Conservation (phyloP, 1,284 basidiomycete genomes). For the Phylloboletellus chloephorus region DNA sequence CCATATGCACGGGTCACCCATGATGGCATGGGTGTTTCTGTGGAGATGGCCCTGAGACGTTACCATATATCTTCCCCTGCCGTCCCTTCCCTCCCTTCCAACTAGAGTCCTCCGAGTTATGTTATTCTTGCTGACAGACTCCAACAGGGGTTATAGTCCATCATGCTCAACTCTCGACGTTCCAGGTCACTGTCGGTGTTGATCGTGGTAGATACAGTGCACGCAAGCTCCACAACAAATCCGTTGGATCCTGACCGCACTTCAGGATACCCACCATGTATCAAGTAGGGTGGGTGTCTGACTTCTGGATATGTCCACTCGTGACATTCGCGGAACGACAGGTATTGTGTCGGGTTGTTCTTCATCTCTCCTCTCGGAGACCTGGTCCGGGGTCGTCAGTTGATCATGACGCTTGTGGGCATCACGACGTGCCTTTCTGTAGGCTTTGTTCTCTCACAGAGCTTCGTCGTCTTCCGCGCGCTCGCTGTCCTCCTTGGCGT, state of each 20-base stretch:
- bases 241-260: background rate
- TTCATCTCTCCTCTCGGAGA: constrained; percentile 65
- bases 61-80: constrained; percentile 8
- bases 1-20: background rate
- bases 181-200: constrained; percentile 17
- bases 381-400: constrained; percentile 52
- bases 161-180: constrained; percentile 12
- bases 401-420: constrained; percentile 46
- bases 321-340: constrained; percentile 18
- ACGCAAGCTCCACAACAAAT: background rate
- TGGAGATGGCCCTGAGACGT: constrained; percentile 15
- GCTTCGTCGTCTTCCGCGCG: constrained; percentile 44
- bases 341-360: constrained; percentile 55
- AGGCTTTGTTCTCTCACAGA: constrained; percentile 49
- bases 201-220: constrained; percentile 12
- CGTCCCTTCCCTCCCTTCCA: constrained; percentile 8
- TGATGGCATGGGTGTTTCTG: background rate
- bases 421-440: constrained; percentile 50
- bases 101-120: constrained; percentile 17
- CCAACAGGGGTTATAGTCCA: constrained; percentile 1
- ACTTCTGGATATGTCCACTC: background rate
- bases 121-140: background rate
- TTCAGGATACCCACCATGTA: constrained; percentile 45
- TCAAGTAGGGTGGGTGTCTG: constrained; percentile 40
- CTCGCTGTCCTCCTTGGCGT: constrained; percentile 56